Conservation (phyloP, 768 basidiomycete genomes). For the Russula dissimulans region DNA sequence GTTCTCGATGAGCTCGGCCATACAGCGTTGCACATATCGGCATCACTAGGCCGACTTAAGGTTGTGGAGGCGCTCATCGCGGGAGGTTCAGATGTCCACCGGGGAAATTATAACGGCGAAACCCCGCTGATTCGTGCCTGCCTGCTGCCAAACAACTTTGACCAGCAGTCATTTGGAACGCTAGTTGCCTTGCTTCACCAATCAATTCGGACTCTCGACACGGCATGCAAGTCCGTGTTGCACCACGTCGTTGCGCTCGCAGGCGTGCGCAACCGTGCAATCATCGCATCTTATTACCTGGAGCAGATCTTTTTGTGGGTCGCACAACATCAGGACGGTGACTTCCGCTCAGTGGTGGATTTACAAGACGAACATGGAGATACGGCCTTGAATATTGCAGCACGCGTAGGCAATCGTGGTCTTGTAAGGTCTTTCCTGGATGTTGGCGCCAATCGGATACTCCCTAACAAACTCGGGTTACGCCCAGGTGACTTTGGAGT, state of each 20-base stretch:
- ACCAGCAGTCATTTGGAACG: slow-evolving; percentile 61
- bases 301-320: slow-evolving; percentile 85
- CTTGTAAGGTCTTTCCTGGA: slow-evolving; percentile 82
- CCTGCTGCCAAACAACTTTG: slow-evolving; percentile 79
- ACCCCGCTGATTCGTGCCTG: slow-evolving; percentile 90
- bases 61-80: slow-evolving; percentile 62
- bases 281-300: slow-evolving; percentile 82
- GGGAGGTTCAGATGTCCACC: slow-evolving; percentile 76
- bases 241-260: slow-evolving; percentile 90
- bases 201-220: slow-evolving; percentile 84
- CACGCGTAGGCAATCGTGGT: slow-evolving; percentile 83
- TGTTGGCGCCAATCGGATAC: slow-evolving; percentile 82
- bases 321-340: slow-evolving; percentile 63
- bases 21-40: slow-evolving; percentile 87
- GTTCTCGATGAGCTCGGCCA: slow-evolving; percentile 92
- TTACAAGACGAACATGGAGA: slow-evolving; percentile 93
- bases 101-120: slow-evolving; percentile 91
- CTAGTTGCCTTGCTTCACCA: slow-evolving; percentile 56
- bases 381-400: slow-evolving; percentile 91
- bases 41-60: slow-evolving; percentile 66
- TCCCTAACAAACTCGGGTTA: slow-evolving; percentile 88
- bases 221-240: slow-evolving; percentile 72
- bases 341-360: slow-evolving; percentile 76
- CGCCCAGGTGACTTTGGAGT: slow-evolving; percentile 93
- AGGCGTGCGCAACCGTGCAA: slow-evolving; percentile 81